phyloP scores from a whole-genome alignment of 2,329 filamentous ascomycete species.

The Grosmannia huntii region DNA sequence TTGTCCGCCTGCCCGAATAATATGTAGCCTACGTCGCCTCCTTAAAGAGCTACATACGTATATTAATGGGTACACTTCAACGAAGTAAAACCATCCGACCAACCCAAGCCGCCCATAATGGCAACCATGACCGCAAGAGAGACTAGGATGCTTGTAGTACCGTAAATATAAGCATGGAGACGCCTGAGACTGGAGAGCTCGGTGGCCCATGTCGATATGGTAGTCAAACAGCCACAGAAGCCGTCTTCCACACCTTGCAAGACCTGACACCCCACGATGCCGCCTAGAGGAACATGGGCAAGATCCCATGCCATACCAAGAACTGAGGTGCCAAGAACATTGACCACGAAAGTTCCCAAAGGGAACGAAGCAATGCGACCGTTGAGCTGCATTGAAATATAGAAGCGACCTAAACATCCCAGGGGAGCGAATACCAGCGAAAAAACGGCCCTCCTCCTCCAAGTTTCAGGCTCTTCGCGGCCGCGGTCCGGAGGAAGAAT shows the following conservation, averaged over 20 bases:
- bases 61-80: constrained; percentile 25
- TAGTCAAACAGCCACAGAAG: constrained; percentile 55
- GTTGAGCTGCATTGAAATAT: constrained; percentile 60
- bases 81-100: constrained; percentile 45
- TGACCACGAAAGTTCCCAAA: constrained; percentile 73
- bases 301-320: constrained; percentile 69
- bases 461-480: constrained; percentile 35
- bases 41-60: not conserved
- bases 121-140: constrained; percentile 49
- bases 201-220: constrained; percentile 53
- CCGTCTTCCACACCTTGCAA: constrained; percentile 52
- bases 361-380: constrained; percentile 55
- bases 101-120: constrained; percentile 64
- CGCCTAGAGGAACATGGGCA: constrained; percentile 48
- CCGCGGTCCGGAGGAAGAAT: constrained; percentile 54
- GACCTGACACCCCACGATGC: constrained; percentile 48
- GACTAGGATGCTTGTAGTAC: constrained; percentile 42
- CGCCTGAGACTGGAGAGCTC: constrained; percentile 41
- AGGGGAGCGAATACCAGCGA: constrained; percentile 71
- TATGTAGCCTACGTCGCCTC: no score
- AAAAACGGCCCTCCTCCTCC: constrained; percentile 67
- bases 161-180: constrained; percentile 54
- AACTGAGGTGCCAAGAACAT: constrained; percentile 63
- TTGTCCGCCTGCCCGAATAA: no score
- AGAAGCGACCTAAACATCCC: constrained; percentile 66